A percentile compares a stretch with the other conserved stretches of the same genome.
Conservation (phyloP, 139 green algal genomes). For the Tetraselmis chui region DNA sequence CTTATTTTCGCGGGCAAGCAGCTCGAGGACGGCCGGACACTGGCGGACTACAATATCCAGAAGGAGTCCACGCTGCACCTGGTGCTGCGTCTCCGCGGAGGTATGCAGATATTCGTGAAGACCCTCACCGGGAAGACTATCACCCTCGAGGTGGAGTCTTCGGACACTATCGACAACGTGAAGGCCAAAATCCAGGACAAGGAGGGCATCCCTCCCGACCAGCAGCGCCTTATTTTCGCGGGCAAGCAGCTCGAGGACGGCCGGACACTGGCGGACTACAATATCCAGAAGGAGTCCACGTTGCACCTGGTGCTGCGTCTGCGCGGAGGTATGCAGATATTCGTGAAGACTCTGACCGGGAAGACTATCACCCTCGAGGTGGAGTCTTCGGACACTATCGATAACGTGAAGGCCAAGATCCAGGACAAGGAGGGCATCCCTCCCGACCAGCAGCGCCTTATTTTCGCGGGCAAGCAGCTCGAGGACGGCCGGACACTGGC, state of each 20-base stretch:
- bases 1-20: constrained; percentile 98
- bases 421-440: constrained; percentile 78
- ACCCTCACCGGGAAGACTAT: constrained; percentile 94
- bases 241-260: constrained; percentile 95
- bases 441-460: constrained; percentile 93
- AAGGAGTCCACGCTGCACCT: constrained; percentile 78
- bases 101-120: constrained; percentile 86
- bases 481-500: constrained; percentile 92
- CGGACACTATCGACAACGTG: constrained; percentile 73
- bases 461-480: constrained; percentile 97
- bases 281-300: constrained; percentile 87
- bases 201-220: constrained; percentile 78
- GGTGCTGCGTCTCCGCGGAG: constrained; percentile 51
- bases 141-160: constrained; percentile 39
- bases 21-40: constrained; percentile 91
- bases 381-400: constrained; percentile 9
- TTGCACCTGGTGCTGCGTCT: constrained; percentile 79
- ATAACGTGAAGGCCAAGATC: constrained; percentile 48
- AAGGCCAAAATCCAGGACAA: constrained; percentile 55
- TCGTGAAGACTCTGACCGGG: constrained; percentile 86
- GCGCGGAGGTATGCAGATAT: constrained; percentile 81
- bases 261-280: constrained; percentile 89
- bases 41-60: constrained; percentile 98
- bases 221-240: constrained; percentile 92
- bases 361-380: constrained; percentile 84